Conservation (phyloP, 208 protist species). For the Trichomonas vaginalis region DNA sequence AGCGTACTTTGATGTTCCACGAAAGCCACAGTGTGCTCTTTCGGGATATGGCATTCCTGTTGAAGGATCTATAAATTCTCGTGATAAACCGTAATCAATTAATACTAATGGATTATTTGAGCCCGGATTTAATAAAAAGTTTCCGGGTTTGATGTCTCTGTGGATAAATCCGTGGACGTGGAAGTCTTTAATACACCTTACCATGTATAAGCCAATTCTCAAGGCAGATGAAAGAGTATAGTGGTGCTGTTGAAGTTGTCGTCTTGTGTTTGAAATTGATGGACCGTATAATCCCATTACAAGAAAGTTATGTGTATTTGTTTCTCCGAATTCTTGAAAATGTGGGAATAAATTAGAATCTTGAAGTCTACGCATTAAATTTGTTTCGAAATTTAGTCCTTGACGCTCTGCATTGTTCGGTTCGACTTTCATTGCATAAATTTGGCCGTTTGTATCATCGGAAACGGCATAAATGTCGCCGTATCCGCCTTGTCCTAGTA, state of each 20-base stretch:
- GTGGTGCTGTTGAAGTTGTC: not conserved
- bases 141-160: not conserved
- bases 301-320: not conserved
- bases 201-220: not conserved
- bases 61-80: not conserved
- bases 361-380: not conserved
- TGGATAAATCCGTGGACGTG: not conserved
- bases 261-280: not conserved
- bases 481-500: not conserved
- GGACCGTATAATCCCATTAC: not conserved
- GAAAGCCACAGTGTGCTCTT: not conserved
- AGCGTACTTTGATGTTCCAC: not conserved
- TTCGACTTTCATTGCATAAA: conserved; percentile 4
- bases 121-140: not conserved
- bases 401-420: not conserved
- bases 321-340: not conserved
- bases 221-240: not conserved
- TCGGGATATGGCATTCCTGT: not conserved
- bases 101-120: not conserved
- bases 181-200: not conserved
- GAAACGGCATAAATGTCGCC: not conserved
- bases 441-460: not conserved
- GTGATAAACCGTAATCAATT: not conserved
- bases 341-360: not conserved
- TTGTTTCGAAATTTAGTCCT: not conserved